These are phyloP conservation scores for Aspergillus fructus DNA, from an alignment of 2,329 filamentous ascomycete species.

Conservation along the genomic window DNA sequence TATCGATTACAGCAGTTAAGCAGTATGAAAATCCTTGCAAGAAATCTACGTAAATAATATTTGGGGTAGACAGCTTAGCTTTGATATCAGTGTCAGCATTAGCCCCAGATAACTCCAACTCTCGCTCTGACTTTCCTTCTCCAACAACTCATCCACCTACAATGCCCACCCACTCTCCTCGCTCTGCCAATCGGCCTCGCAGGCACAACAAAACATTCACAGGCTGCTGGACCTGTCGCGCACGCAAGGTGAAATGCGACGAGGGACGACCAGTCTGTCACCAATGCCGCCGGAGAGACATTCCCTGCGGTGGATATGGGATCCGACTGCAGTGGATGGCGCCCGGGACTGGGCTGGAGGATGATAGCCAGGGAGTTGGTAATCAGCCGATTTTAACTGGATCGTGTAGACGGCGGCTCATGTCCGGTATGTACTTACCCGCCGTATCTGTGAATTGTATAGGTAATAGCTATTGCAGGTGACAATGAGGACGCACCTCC, in stretches of 20 bases:
- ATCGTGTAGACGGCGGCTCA: neutral
- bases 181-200: neutral
- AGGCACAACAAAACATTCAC: conserved; percentile 25
- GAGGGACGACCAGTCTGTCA: conserved; percentile 6
- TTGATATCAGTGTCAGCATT: too few relatives aligned
- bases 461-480: too few relatives aligned
- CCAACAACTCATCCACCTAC: too few relatives aligned
- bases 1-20: too few relatives aligned
- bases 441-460: too few relatives aligned
- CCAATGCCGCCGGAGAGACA: neutral
- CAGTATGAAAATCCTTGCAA: too few relatives aligned
- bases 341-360: neutral
- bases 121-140: too few relatives aligned
- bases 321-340: neutral
- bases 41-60: too few relatives aligned
- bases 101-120: too few relatives aligned
- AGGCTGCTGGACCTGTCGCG: conserved; percentile 26
- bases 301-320: neutral
- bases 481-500: too few relatives aligned
- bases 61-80: too few relatives aligned
- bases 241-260: conserved; percentile 24
- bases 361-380: neutral
- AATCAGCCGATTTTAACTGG: neutral
- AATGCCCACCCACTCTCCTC: too few relatives aligned
- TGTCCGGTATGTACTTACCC: neutral